These are phyloP conservation scores for Podila clonocystis DNA, from an alignment of 192 early-diverging fungal genomes.

Conservation along the genomic window DNA sequence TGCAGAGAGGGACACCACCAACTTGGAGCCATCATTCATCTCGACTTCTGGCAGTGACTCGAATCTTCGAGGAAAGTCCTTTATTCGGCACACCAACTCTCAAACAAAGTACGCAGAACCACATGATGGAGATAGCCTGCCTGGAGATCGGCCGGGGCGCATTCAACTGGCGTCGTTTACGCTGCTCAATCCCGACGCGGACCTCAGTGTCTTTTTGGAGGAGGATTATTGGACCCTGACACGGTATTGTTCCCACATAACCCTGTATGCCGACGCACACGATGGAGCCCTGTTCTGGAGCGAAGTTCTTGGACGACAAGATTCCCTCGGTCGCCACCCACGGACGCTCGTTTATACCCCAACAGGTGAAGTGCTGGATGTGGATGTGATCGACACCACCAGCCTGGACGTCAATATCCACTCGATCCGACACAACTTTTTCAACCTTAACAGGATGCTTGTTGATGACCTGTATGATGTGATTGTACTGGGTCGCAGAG, in stretches of 20 bases:
- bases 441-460: constrained; percentile 52
- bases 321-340: constrained; percentile 42
- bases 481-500: constrained; percentile 41
- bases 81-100: constrained; percentile 21
- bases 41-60: constrained; percentile 11
- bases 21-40: constrained; percentile 2
- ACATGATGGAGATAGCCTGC: constrained; percentile 2
- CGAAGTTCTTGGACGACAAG: constrained; percentile 16
- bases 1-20: constrained; percentile 28
- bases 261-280: constrained; percentile 48
- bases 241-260: constrained; percentile 48
- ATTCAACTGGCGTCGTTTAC: constrained; percentile 50
- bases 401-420: constrained; percentile 55
- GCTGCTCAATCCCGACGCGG: constrained; percentile 50
- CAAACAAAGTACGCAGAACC: not conserved
- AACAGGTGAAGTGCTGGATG: constrained; percentile 39
- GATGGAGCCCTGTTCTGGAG: constrained; percentile 51
- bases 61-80: not conserved
- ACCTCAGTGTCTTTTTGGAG: constrained; percentile 32
- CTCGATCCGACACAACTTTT: constrained; percentile 54
- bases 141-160: not conserved
- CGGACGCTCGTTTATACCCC: constrained; percentile 25
- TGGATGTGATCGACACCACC: constrained; percentile 55
- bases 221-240: constrained; percentile 45
- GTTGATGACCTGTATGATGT: constrained; percentile 55